Base-by-base conservation (phyloP, 768 basidiomycete genomes). In the Trametes punicea region DNA sequence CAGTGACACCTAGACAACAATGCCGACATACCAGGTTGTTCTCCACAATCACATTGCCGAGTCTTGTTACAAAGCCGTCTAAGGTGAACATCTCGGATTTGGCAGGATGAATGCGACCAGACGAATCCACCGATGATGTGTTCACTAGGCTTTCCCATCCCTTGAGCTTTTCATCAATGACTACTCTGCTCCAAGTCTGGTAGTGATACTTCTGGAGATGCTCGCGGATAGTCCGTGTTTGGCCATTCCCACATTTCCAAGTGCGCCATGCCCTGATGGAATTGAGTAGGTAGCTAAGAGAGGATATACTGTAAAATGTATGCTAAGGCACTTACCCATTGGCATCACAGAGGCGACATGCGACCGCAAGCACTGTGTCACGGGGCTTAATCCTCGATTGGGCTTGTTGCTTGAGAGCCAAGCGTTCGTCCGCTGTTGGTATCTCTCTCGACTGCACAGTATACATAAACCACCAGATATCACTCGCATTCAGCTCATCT, bases 11-110 rank as follows among this genome's bases (percentile, higher is more conserved):
- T 36, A 15, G 5, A 15, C 13, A 15, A 36, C 34, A 36, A 36
- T 7, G 34, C 34, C 13, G 34, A 64, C 64, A 21, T 62, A 73
- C 74, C 63, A 75, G 71, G 63, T 75, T 69, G 57, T 71, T 65
- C 2, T 60, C 65, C 0, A 57, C 65, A 41, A 72, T 61, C 66
- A 65, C 68, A 2, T 58, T 55, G 2, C 63, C 47, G 0, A 70
- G 59, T 8, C 49, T 34, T 29, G 60, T 38, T 7, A 54, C 40
- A 50, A 66, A 69, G 15, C 46, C 63, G 1, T 69, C 66, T 2
- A 69, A 21, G 0, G 61, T 50, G 41, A 69, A 70, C 23, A 38
- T 46, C 38, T 51, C 56, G 9, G 31, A 26, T 31, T 31, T 31
- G 7, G 30, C 30, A 36, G n/a, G 34, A 3, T 50, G 26, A 2